These are phyloP conservation scores for Penicillium janthinellum DNA, from an alignment of 2,329 filamentous ascomycete genomes.

Conservation along the genomic window DNA sequence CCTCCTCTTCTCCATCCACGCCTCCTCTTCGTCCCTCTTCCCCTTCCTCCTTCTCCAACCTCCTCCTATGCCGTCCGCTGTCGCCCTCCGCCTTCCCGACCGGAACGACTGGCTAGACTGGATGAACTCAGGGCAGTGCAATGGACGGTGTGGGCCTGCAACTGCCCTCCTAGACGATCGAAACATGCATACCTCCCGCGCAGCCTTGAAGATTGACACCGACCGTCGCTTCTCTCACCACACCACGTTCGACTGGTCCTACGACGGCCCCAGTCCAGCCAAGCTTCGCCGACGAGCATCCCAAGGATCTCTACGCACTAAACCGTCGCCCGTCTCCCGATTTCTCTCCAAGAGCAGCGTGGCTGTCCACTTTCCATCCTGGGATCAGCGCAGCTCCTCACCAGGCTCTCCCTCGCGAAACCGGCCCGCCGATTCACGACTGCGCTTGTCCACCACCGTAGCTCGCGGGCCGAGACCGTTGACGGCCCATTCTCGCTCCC, in stretches of 20 bases:
- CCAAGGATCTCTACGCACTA: conserved; percentile 38
- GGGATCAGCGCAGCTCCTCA: conserved; percentile 50
- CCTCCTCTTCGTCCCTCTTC: conserved; percentile 3
- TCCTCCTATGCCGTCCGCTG: conserved; percentile 19
- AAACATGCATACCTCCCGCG: conserved; percentile 33
- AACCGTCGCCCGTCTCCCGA: conserved; percentile 39
- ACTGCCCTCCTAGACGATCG: conserved; percentile 27
- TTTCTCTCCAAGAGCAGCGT: conserved; percentile 40
- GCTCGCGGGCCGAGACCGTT: conserved; percentile 35
- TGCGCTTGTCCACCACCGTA: conserved; percentile 39
- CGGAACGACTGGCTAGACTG: conserved; percentile 34
- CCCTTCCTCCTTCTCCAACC: conserved; percentile 4
- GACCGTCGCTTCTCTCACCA: conserved; percentile 26
- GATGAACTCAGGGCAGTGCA: conserved; percentile 36
- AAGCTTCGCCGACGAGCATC: conserved; percentile 41
- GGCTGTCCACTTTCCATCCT: conserved; percentile 55
- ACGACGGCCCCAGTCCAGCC: conserved; percentile 21
- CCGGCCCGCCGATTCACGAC: conserved; percentile 32
- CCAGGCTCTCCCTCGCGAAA: conserved; percentile 30
- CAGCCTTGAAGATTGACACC: conserved; percentile 26
- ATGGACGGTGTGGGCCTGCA: conserved; percentile 34
- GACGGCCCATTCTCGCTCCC: conserved; percentile 27
- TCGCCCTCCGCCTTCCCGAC: conserved; percentile 19
- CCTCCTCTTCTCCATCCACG: neutral
- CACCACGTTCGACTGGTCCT: conserved; percentile 15